Evolutionary conservation across 176 grass and related monocot genomes (phyloP).

Genomic region (Eleusine indica): DNA sequence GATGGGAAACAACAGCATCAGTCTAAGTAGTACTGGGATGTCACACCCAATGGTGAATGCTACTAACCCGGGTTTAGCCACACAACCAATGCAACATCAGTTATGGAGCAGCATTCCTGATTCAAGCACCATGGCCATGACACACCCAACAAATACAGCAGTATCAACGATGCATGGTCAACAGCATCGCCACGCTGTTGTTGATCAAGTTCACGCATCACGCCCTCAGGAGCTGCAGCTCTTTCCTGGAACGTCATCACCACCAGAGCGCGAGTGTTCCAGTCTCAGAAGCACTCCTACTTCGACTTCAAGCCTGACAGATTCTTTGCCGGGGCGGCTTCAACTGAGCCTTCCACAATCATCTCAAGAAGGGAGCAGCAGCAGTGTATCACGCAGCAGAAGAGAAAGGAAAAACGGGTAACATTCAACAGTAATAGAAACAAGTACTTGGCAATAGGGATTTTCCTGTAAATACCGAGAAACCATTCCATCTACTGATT

Average conservation of each 20-base stretch:
- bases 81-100: slow-evolving; percentile 26
- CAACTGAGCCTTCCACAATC: slow-evolving; percentile 49
- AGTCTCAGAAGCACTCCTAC: slow-evolving; percentile 26
- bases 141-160: neutral
- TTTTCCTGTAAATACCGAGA: slow-evolving; percentile 45
- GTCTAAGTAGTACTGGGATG: slow-evolving; percentile 23
- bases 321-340: slow-evolving; percentile 57
- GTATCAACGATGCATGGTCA: slow-evolving; percentile 9
- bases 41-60: slow-evolving; percentile 24
- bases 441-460: neutral
- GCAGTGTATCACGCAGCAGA: neutral
- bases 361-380: slow-evolving; percentile 44
- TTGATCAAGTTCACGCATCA: slow-evolving; percentile 7
- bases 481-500: slow-evolving; percentile 1
- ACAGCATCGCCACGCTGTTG: slow-evolving; percentile 38
- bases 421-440: neutral
- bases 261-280: slow-evolving; percentile 8
- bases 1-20: slow-evolving; percentile 32
- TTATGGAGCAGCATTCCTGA: slow-evolving; percentile 32
- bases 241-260: slow-evolving; percentile 47
- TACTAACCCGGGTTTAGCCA: slow-evolving; percentile 8
- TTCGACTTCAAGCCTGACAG: slow-evolving; percentile 34
- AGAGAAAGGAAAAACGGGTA: slow-evolving; percentile 16
- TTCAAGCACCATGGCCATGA: slow-evolving; percentile 23
- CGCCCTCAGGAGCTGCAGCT: slow-evolving; percentile 72